Percentiles rank a stretch among this genome's conserved stretches.
These are phyloP conservation scores for Solanum clarkiae DNA, from an alignment of 257 asterid genomes.

Conservation along the genomic window DNA sequence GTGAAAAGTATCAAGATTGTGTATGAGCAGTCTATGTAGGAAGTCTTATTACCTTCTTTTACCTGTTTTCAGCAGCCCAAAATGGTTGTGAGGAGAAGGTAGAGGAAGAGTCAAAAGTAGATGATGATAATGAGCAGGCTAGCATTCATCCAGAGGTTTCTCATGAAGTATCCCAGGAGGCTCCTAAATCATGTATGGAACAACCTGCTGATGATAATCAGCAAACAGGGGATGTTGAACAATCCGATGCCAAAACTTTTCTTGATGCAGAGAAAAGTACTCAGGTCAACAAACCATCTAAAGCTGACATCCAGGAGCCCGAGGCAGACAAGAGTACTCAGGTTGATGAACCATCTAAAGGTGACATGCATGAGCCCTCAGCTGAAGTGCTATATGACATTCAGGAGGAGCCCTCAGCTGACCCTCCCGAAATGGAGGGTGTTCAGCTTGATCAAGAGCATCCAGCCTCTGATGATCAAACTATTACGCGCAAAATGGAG, in stretches of 20 bases:
- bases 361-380: slow-evolving; percentile 5
- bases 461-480: slow-evolving; percentile 22
- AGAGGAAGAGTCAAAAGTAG: slow-evolving; percentile 12
- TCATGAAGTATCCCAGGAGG: slow-evolving; percentile 24
- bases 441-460: slow-evolving; percentile 22
- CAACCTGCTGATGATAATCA: slow-evolving; percentile 9
- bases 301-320: slow-evolving; percentile 13
- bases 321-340: not conserved
- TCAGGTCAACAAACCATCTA: slow-evolving; percentile 10
- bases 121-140: slow-evolving; percentile 8
- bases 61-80: slow-evolving; percentile 1
- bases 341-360: slow-evolving; percentile 14
- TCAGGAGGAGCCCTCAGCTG: slow-evolving; percentile 31
- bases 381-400: not conserved
- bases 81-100: slow-evolving; percentile 16
- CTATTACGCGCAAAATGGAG: slow-evolving; percentile 69
- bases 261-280: slow-evolving; percentile 11
- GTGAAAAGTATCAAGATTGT: not conserved
- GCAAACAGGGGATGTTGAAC: slow-evolving; percentile 4
- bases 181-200: slow-evolving; percentile 7
- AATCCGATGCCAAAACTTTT: slow-evolving; percentile 19
- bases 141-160: slow-evolving; percentile 7
- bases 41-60: not conserved
- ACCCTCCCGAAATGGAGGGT: slow-evolving; percentile 33
- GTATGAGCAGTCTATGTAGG: not conserved